Percentiles rank a stretch among this genome's conserved stretches.
Evolutionary conservation across 768 basidiomycete species (phyloP).

Genomic region (Polyporus arcularius): DNA sequence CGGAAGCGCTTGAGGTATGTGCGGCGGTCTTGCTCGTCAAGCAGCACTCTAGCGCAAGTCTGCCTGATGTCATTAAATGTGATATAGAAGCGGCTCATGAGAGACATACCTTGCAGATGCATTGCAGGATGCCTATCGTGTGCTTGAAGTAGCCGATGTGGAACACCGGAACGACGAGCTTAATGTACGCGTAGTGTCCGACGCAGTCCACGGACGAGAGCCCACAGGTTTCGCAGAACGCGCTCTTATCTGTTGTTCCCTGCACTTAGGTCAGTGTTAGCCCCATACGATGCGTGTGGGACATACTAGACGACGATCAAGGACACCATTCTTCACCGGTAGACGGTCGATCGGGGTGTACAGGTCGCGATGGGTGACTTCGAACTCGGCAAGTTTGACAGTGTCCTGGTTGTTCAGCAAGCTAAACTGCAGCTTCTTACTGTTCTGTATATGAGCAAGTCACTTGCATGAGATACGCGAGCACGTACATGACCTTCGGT

Average conservation of each 20-base stretch:
- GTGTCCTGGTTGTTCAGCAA: slow-evolving; percentile 93
- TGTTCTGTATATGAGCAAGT: slow-evolving; percentile 30
- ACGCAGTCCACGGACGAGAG: slow-evolving; percentile 92
- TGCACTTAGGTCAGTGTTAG: slow-evolving; percentile 31
- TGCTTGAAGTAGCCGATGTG: slow-evolving; percentile 99
- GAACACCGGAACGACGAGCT: slow-evolving; percentile 93
- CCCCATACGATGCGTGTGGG: background rate
- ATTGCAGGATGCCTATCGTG: slow-evolving; percentile 88
- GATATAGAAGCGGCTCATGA: background rate
- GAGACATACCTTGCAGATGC: slow-evolving; percentile 89
- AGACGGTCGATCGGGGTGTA: slow-evolving; percentile 83
- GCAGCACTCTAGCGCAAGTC: slow-evolving; percentile 90
- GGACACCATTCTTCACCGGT: slow-evolving; percentile 88
- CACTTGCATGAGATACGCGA: background rate
- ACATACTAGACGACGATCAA: slow-evolving; percentile 84
- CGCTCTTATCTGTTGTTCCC: slow-evolving; percentile 94
- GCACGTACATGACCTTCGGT: slow-evolving; percentile 77
- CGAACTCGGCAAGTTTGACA: slow-evolving; percentile 94
- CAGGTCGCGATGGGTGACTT: slow-evolving; percentile 90
- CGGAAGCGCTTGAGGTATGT: slow-evolving; percentile 88
- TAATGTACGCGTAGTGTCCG: slow-evolving; percentile 98
- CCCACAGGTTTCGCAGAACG: slow-evolving; percentile 94
- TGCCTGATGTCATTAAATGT: slow-evolving; percentile 26
- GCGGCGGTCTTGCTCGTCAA: slow-evolving; percentile 86
- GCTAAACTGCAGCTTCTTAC: slow-evolving; percentile 96